Evolutionary conservation across 2,329 filamentous ascomycete species (phyloP), one percentile per base, ranked within the genome.

Genomic region (Esteya vermicola): DNA sequence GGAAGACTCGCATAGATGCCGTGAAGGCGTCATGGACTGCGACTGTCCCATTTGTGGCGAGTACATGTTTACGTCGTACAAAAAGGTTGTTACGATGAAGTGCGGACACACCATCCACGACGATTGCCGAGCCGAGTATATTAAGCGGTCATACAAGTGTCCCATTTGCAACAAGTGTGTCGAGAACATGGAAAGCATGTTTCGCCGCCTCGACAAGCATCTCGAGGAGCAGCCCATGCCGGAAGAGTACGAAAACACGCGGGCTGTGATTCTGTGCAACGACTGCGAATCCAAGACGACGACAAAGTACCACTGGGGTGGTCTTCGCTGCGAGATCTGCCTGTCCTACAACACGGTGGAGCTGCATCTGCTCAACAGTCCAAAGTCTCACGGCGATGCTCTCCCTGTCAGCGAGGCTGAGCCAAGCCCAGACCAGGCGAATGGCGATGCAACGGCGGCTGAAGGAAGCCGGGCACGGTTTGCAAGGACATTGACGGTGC

Each of bases 31-130:
- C 9, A 94, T 85, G 25, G 88, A 98, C 55, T 93, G 86, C 54
- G 82, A 96, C 55, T 98, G 91, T 57, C 91, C 91, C 5, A 94
- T 98, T 42, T 98, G 91, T 58, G 82, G 88, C 47, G 88, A 95
- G 44, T 94, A 94, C 56, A 83, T 98, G 67, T 96, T 96, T 57
- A 93, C 83, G 3, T 94, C 89, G 9, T 81, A 84, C 3, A 77
- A 78, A 41, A 78, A 83, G 0, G 86, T 96, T 8, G 85, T 94
- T 19, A 93, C 93, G 53, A 91, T 98, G 82, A 75, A 77, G 30
- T 98, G 91, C 57, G 91, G 91, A 3, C 91, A 98, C 57, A 93
- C 89, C 53, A 93, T 98, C 55, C 91, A 98, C 59, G 79, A 82
- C 51, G 75, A 75, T 43, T 98, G 91, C 60, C 91, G 93, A 54